These are phyloP conservation scores for Pythium grandisporangium DNA, from an alignment of 352 stramenopile species.

Conservation along the genomic window DNA sequence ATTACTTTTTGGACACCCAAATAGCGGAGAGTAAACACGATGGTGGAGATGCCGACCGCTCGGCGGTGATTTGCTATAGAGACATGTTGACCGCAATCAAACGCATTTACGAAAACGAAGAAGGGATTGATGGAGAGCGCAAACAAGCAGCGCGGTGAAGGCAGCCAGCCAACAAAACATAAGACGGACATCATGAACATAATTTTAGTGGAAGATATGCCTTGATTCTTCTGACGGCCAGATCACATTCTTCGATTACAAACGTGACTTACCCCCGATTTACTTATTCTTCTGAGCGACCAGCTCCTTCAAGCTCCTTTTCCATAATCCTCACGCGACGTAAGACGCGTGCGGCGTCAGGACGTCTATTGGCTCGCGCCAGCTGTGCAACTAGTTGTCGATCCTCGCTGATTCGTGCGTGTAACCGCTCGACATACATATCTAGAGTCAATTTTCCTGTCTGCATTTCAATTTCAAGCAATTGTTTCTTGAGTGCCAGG, in stretches of 20 bases:
- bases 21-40: no score
- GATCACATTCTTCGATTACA: no score
- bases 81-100: constrained; percentile 4
- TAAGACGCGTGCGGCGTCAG: constrained; percentile 59
- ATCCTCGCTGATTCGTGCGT: constrained; percentile 40
- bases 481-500: constrained; percentile 65
- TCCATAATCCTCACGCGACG: constrained; percentile 74
- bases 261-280: background rate
- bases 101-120: constrained; percentile 7
- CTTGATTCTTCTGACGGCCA: no score
- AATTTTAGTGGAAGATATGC: no score
- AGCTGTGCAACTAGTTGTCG: constrained; percentile 32
- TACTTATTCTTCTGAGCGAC: constrained; percentile 7
- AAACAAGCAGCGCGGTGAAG: no score
- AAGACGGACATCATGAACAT: no score
- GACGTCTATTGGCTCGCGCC: constrained; percentile 25
- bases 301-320: constrained; percentile 44
- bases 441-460: constrained; percentile 67
- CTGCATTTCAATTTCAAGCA: constrained; percentile 80
- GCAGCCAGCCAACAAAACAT: no score
- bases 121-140: constrained; percentile 1
- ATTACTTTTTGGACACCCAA: constrained; percentile 28
- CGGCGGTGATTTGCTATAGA: constrained; percentile 3
- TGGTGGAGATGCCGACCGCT: no score
- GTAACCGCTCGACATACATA: constrained; percentile 48